phyloP scores from a whole-genome alignment of 768 basidiomycete genomes.

The Trichaptum fuscoviolaceum region DNA sequence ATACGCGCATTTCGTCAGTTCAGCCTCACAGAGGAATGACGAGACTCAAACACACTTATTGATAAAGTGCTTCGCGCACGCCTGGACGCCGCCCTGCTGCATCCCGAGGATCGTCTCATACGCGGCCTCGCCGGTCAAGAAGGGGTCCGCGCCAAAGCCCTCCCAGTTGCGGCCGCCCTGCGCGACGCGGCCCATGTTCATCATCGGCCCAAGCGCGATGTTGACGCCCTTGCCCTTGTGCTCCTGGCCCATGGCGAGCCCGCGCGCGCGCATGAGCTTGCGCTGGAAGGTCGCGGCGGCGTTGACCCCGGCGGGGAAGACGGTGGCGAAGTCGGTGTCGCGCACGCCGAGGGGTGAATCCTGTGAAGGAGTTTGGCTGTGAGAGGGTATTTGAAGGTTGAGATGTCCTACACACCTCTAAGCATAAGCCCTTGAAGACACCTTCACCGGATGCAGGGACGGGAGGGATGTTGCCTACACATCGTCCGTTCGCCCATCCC shows the following conservation, averaged over 20 bases:
- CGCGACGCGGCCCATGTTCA: slow-evolving; percentile 79
- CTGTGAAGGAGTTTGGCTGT: slow-evolving; percentile 22
- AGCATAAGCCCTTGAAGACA: slow-evolving; percentile 65
- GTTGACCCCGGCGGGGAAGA: slow-evolving; percentile 83
- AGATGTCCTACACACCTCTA: slow-evolving; percentile 41
- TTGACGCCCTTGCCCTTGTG: slow-evolving; percentile 82
- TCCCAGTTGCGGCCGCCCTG: slow-evolving; percentile 90
- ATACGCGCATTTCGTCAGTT: background rate
- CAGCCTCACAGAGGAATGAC: background rate
- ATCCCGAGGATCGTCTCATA: slow-evolving; percentile 77
- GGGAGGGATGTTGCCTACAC: slow-evolving; percentile 61
- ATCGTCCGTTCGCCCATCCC: slow-evolving; percentile 59
- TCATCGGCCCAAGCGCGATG: slow-evolving; percentile 74
- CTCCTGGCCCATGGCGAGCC: slow-evolving; percentile 75
- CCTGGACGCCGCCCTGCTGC: slow-evolving; percentile 76
- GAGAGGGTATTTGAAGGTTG: background rate
- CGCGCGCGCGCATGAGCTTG: slow-evolving; percentile 69
- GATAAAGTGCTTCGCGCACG: slow-evolving; percentile 80
- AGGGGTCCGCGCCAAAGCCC: slow-evolving; percentile 92
- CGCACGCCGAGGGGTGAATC: slow-evolving; percentile 80
- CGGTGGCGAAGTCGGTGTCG: slow-evolving; percentile 62
- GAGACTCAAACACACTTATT: slow-evolving; percentile 48
- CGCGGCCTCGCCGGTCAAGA: slow-evolving; percentile 63
- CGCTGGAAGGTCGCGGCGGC: slow-evolving; percentile 82
- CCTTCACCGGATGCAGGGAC: slow-evolving; percentile 26